Conservation (phyloP, 2,329 filamentous ascomycete species). For the Myrmaecium sp. region DNA sequence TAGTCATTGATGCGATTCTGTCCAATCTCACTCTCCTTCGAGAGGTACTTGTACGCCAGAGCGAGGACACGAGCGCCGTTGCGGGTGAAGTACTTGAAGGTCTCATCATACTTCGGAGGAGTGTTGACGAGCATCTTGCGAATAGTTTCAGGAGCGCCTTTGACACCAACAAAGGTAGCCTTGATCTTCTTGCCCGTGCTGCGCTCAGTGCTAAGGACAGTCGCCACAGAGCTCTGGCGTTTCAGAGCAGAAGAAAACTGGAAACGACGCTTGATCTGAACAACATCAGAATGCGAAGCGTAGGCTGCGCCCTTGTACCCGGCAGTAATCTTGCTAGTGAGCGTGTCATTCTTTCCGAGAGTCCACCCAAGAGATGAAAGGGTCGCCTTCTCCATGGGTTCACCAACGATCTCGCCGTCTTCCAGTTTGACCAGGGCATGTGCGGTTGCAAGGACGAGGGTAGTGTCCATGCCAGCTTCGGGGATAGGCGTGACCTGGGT, state of each 20-base stretch:
- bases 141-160: constrained; percentile 94
- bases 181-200: constrained; percentile 59
- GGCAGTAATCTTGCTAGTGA: constrained; percentile 47
- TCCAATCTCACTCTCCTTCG: constrained; percentile 64
- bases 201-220: constrained; percentile 54
- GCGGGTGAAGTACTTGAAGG: constrained; percentile 93
- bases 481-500: constrained; percentile 57
- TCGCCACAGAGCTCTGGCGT: constrained; percentile 86
- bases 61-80: constrained; percentile 90
- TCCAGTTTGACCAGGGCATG: constrained; percentile 93
- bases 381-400: constrained; percentile 98
- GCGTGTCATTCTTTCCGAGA: constrained; percentile 73
- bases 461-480: constrained; percentile 62
- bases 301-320: constrained; percentile 29
- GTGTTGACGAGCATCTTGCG: constrained; percentile 75
- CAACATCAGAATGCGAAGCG: constrained; percentile 47
- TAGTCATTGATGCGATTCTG: constrained; percentile 79
- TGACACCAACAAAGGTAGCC: constrained; percentile 85
- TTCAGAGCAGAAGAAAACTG: constrained; percentile 96
- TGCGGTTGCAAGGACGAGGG: constrained; percentile 81
- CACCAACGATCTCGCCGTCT: constrained; percentile 90
- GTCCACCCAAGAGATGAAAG: constrained; percentile 78
- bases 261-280: constrained; percentile 92
- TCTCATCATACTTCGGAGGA: constrained; percentile 86
- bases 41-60: constrained; percentile 83